Percentiles rank a stretch among this genome's conserved stretches.
phyloP scores from a whole-genome alignment of 2,329 filamentous ascomycete species.

The Pseudocercospora musae region DNA sequence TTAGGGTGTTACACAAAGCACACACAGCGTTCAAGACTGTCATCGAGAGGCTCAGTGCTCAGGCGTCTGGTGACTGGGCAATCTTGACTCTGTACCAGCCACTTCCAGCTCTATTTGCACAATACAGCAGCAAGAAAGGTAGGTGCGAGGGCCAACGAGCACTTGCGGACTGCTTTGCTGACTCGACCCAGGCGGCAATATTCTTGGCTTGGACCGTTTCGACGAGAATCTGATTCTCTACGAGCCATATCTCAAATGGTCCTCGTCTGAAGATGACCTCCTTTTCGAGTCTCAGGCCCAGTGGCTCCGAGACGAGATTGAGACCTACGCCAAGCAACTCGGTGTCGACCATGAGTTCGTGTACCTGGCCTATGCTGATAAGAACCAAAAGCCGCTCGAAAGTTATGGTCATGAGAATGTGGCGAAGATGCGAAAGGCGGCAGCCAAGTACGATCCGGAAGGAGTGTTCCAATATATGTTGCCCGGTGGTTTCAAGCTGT shows the following conservation, averaged over 20 bases:
- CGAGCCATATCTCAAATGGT: slow-evolving; percentile 17
- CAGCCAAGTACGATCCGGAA: slow-evolving; percentile 16
- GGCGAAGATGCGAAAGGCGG: slow-evolving; percentile 15
- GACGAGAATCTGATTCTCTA: slow-evolving; percentile 25
- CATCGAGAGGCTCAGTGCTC: neutral
- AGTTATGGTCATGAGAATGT: slow-evolving; percentile 20
- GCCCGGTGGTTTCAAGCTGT: slow-evolving; percentile 22
- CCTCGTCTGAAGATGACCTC: slow-evolving; percentile 7
- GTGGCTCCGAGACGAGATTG: slow-evolving; percentile 15
- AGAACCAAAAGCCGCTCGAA: slow-evolving; percentile 13
- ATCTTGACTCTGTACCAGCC: slow-evolving; percentile 17
- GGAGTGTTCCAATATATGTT: slow-evolving; percentile 19
- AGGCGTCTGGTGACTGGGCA: slow-evolving; percentile 7
- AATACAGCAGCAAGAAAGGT: slow-evolving; percentile 30
- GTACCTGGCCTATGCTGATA: slow-evolving; percentile 21
- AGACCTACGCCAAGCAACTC: slow-evolving; percentile 8
- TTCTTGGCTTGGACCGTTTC: slow-evolving; percentile 38
- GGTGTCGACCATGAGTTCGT: slow-evolving; percentile 14
- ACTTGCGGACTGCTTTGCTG: neutral
- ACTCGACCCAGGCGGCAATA: slow-evolving; percentile 24
- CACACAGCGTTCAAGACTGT: slow-evolving; percentile 14
- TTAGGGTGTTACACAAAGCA: slow-evolving; percentile 16
- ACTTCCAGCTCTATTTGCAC: slow-evolving; percentile 32
- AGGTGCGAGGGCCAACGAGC: neutral
- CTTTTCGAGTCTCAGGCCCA: slow-evolving; percentile 16